phyloP scores from a whole-genome alignment of 2,329 filamentous ascomycete species.

The Fusarium sp. region DNA sequence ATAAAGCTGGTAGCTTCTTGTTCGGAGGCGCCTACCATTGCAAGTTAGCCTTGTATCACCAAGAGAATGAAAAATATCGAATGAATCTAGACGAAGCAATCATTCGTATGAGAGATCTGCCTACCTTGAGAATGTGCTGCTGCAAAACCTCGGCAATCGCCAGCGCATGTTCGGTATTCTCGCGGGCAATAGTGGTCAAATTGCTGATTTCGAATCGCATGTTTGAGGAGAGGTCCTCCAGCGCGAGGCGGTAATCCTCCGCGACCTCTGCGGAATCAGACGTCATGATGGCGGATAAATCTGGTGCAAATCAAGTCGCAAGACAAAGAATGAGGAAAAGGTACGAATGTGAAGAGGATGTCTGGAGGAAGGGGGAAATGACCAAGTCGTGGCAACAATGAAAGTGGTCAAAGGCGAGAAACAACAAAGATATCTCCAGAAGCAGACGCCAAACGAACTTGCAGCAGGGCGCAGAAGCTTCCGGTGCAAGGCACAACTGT shows the following conservation, averaged over 20 bases:
- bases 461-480: conserved; percentile 20
- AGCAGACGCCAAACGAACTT: conserved; percentile 14
- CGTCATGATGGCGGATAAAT: conserved; percentile 52
- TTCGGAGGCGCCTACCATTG: conserved; percentile 75
- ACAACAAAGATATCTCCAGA: conserved; percentile 15
- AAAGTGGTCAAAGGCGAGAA: conserved; percentile 10
- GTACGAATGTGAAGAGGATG: conserved; percentile 16
- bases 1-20: conserved; percentile 93
- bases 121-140: conserved; percentile 93
- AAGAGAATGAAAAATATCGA: background rate
- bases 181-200: conserved; percentile 94
- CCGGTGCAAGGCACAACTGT: conserved; percentile 33
- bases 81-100: background rate
- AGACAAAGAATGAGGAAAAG: conserved; percentile 1
- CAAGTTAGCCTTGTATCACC: conserved; percentile 48
- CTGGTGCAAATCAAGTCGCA: conserved; percentile 24
- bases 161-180: conserved; percentile 94
- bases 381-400: conserved; percentile 7
- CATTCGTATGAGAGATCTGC: conserved; percentile 44
- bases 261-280: conserved; percentile 81
- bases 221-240: conserved; percentile 91
- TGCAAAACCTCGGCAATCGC: conserved; percentile 90
- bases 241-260: conserved; percentile 90
- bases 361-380: conserved; percentile 20
- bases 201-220: conserved; percentile 96